Conservation (phyloP, 164 flowering plant genomes). For the Chimonanthus salicifolius region DNA sequence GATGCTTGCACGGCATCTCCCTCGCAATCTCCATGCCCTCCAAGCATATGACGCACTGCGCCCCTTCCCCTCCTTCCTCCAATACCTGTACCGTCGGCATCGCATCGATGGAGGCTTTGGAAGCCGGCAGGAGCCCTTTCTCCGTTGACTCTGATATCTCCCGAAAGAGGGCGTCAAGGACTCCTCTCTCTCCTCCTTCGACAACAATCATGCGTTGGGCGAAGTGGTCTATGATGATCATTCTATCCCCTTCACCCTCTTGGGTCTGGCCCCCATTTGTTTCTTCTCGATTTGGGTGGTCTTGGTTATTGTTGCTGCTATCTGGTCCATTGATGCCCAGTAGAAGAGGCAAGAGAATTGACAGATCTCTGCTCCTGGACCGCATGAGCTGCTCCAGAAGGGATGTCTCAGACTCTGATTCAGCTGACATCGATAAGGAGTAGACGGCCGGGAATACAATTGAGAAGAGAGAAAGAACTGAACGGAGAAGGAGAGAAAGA, state of each 20-base stretch:
- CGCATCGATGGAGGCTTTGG: constrained; percentile 60
- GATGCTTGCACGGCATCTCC: constrained; percentile 77
- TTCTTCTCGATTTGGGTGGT: too few species aligned
- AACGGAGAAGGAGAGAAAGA: too few species aligned
- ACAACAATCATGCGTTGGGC: constrained; percentile 60
- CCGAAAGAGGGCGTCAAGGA: constrained; percentile 30
- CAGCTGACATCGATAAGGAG: too few species aligned
- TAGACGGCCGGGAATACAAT: too few species aligned
- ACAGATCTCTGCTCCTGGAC: constrained; percentile 46
- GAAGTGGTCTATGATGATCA: constrained; percentile 57
- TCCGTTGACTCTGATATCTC: constrained; percentile 16
- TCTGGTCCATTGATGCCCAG: constrained; percentile 26
- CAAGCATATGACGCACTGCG: constrained; percentile 65
- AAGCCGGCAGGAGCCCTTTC: constrained; percentile 57
- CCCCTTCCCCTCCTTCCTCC: constrained; percentile 7
- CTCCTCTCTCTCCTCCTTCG: constrained; percentile 10
- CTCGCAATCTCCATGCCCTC: constrained; percentile 45
- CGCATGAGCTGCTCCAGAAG: constrained; percentile 12
- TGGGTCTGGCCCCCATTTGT: too few species aligned
- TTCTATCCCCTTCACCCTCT: constrained; percentile 12
- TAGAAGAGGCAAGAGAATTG: constrained; percentile 46
- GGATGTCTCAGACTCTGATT: background rate
- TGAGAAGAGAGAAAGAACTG: too few species aligned
- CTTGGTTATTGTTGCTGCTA: too few species aligned
- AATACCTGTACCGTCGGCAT: constrained; percentile 36